These are phyloP conservation scores for Brassica balearica DNA, from an alignment of 441 rosid genomes.

Conservation along the genomic window DNA sequence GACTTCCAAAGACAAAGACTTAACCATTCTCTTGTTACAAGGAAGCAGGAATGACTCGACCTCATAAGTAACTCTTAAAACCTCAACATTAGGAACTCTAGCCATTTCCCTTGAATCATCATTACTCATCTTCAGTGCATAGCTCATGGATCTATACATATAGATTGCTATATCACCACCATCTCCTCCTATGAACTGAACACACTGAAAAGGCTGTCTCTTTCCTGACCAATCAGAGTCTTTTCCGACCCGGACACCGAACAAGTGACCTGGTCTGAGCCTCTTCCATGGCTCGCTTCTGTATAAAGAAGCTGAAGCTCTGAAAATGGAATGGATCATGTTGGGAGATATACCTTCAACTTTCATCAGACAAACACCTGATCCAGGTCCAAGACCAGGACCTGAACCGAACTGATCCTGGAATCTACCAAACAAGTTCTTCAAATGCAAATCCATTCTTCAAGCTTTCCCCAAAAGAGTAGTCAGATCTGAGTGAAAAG, in stretches of 20 bases:
- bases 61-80: conserved; percentile 65
- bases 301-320: conserved; percentile 69
- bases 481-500: conserved; percentile 33
- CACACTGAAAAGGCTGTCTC: conserved; percentile 69
- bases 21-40: conserved; percentile 64
- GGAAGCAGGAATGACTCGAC: conserved; percentile 61
- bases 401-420: conserved; percentile 82
- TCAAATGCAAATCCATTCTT: conserved; percentile 76
- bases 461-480: neutral
- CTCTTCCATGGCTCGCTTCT: conserved; percentile 82
- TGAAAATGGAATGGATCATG: conserved; percentile 57
- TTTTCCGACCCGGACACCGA: conserved; percentile 70
- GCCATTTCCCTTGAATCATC: conserved; percentile 66
- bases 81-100: conserved; percentile 66
- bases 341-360: conserved; percentile 66
- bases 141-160: conserved; percentile 61
- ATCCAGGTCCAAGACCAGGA: conserved; percentile 87
- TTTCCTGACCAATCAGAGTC: conserved; percentile 74
- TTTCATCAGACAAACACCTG: conserved; percentile 65
- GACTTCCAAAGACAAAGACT: conserved; percentile 58
- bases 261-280: conserved; percentile 64
- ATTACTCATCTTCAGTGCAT: conserved; percentile 62
- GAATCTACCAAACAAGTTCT: conserved; percentile 68
- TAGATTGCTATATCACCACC: conserved; percentile 74
- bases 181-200: conserved; percentile 75